Conservation (phyloP, 345 rosid species). For the Schrenkiella parvula region DNA sequence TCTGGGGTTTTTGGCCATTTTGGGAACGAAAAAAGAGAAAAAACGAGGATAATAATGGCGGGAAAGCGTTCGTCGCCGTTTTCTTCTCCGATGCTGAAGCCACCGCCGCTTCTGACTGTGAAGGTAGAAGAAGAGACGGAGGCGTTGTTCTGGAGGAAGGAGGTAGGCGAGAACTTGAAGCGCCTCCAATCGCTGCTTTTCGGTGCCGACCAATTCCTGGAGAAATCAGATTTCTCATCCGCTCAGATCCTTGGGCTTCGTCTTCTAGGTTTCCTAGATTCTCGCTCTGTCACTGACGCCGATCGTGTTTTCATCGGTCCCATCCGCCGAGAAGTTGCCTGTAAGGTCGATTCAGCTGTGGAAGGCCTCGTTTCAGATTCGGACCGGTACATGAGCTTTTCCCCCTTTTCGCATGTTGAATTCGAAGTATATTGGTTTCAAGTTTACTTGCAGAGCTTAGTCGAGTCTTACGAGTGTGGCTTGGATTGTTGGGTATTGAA, state of each 20-base stretch:
- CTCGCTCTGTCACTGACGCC: slow-evolving; percentile 47
- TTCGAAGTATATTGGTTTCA: neutral
- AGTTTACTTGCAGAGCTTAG: neutral
- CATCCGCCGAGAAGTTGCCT: slow-evolving; percentile 58
- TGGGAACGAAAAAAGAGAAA: neutral
- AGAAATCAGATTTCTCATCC: slow-evolving; percentile 62
- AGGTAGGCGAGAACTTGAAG: slow-evolving; percentile 69
- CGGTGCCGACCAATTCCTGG: slow-evolving; percentile 70
- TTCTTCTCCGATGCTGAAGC: slow-evolving; percentile 32
- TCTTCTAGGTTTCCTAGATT: slow-evolving; percentile 89
- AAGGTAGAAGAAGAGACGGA: slow-evolving; percentile 36
- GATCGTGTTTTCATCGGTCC: slow-evolving; percentile 63
- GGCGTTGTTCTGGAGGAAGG: slow-evolving; percentile 56
- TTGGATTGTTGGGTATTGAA: neutral
- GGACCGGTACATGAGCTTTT: slow-evolving; percentile 50
- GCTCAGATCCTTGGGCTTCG: slow-evolving; percentile 73
- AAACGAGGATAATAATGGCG: slow-evolving; percentile 38
- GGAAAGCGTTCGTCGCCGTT: slow-evolving; percentile 42
- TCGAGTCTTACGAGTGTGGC: neutral
- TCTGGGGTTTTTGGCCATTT: slow-evolving; percentile 7
- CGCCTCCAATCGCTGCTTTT: slow-evolving; percentile 82
- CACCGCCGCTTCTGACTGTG: slow-evolving; percentile 14
- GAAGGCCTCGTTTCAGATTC: slow-evolving; percentile 62
- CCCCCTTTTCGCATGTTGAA: neutral
- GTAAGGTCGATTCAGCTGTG: slow-evolving; percentile 60